Base-by-base conservation (phyloP, 352 stramenopile genomes). In the Phytophthora tubulina region DNA sequence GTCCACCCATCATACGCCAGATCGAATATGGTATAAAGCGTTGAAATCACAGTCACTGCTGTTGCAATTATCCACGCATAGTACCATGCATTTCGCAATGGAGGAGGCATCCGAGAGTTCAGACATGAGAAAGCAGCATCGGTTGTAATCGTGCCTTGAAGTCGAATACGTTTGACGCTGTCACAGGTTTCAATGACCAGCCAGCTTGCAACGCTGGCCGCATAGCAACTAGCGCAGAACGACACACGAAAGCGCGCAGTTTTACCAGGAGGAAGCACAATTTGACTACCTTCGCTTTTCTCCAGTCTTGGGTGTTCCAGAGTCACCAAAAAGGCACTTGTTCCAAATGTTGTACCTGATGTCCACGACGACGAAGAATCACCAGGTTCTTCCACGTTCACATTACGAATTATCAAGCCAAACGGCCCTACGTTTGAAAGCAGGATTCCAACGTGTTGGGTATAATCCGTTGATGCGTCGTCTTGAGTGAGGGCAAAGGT, bases 161-260 rank as follows among this genome's bases (percentile, higher is more conserved):
- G 46, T 6, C 45, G 53, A n/a, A 86, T 57, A 48, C 49, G 70
- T 32, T 71, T 77, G 17, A 68, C 57, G 1, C 27, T 51, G 38
- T 78, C 72, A 45, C 73, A 79, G 0, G 66, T 76, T 33, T 78
- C 58, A 45, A 86, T 64, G 21, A 70, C n/a, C n/a, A 86, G 45
- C 64, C 65, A 77, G 13, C 60, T 70, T 36, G 70, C 32, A 10
- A 63, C 54, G 15, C 10, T 70, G 9, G 52, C 21, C n/a, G 59
- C 31, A 44, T 65, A 73, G 46, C 79, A 86, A 53, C 55, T 77
- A 11, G 76, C 56, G 31, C 50, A 50, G 46, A 79, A 84, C 14
- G 67, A 69, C 32, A 79, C 62, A 6, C 46, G 48, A 63, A 66
- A 53, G 33, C 33, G 49, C 21, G 54, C 60, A 38, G 53, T 48